Percentiles rank a stretch among this genome's conserved stretches.
These are phyloP conservation scores for Anisodus acutangulus DNA, from an alignment of 257 asterid genomes.

Conservation along the genomic window DNA sequence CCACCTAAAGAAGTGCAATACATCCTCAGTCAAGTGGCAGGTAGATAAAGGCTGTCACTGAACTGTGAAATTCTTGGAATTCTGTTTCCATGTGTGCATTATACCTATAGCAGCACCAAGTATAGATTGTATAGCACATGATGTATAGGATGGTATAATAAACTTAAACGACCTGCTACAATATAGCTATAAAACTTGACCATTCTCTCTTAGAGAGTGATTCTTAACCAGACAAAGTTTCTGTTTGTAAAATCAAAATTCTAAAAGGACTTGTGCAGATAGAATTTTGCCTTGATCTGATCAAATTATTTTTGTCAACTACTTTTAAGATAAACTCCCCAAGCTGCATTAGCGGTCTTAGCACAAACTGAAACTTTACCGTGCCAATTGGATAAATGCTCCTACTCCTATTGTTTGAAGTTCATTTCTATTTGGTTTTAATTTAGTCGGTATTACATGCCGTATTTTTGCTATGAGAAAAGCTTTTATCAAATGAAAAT, in stretches of 20 bases:
- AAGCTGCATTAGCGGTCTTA: too few species aligned
- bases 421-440: too few species aligned
- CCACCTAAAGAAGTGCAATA: conserved; percentile 8
- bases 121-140: conserved; percentile 19
- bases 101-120: conserved; percentile 18
- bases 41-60: conserved; percentile 2
- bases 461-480: too few species aligned
- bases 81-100: conserved; percentile 22
- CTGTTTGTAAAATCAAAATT: background rate
- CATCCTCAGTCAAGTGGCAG: conserved; percentile 7
- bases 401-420: too few species aligned
- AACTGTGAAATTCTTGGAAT: background rate
- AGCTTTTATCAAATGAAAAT: too few species aligned
- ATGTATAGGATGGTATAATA: conserved; percentile 24
- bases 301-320: background rate
- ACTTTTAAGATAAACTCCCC: too few species aligned
- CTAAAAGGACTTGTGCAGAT: background rate
- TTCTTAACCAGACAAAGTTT: background rate
- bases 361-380: too few species aligned
- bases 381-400: too few species aligned
- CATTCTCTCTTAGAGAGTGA: background rate
- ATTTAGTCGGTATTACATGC: too few species aligned
- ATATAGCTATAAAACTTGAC: background rate
- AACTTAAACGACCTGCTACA: conserved; percentile 7
- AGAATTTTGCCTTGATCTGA: background rate